Conservation (phyloP, 1,284 basidiomycete species). For the Ustilago cynodontis region DNA sequence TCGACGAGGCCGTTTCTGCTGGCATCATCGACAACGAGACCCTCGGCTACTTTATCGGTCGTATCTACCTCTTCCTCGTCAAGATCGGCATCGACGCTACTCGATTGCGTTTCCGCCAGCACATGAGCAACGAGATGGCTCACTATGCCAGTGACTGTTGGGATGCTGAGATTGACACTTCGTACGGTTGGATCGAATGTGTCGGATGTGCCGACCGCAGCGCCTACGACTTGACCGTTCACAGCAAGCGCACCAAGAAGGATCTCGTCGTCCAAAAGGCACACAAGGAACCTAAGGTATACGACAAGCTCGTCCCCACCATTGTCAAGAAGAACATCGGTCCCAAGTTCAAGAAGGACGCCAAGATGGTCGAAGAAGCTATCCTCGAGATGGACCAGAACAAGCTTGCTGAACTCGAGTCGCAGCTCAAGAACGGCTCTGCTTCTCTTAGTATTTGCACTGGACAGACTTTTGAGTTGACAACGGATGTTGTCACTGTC, state of each 20-base stretch:
- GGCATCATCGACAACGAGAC: constrained; percentile 96
- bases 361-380: constrained; percentile 78
- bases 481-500: constrained; percentile 82
- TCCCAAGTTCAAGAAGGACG: constrained; percentile 89
- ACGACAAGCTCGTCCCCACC: constrained; percentile 80
- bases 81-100: constrained; percentile 92
- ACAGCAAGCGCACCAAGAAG: constrained; percentile 73
- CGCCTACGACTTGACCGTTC: constrained; percentile 86
- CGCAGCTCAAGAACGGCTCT: constrained; percentile 80
- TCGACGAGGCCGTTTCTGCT: constrained; percentile 87
- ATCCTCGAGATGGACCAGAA: constrained; percentile 80
- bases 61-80: constrained; percentile 89
- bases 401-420: constrained; percentile 78
- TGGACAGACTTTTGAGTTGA: constrained; percentile 79
- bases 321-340: constrained; percentile 92
- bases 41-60: constrained; percentile 94
- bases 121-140: constrained; percentile 98
- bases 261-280: constrained; percentile 85
- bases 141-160: constrained; percentile 99
- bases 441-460: constrained; percentile 63
- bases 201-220: constrained; percentile 99
- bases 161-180: constrained; percentile 97
- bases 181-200: constrained; percentile 97
- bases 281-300: constrained; percentile 82
- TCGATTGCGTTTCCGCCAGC: constrained; percentile 91